Conservation (phyloP, 2,329 filamentous ascomycete genomes). For the Penicillium sp. region DNA sequence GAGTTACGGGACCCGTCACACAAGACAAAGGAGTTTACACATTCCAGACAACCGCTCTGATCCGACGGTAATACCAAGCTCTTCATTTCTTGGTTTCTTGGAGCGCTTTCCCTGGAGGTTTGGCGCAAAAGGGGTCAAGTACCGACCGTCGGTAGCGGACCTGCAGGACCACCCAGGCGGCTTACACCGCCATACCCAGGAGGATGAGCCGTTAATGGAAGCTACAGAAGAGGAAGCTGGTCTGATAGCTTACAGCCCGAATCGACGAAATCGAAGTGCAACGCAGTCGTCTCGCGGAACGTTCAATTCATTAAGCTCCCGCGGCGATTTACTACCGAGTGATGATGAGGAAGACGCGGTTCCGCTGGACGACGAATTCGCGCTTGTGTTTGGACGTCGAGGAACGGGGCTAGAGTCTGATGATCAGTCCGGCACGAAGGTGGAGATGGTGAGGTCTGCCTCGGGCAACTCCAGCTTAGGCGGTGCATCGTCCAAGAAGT, state of each 20-base stretch:
- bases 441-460: constrained; percentile 38
- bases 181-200: constrained; percentile 46
- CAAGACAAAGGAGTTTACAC: constrained; percentile 56
- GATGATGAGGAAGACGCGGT: constrained; percentile 92
- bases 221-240: constrained; percentile 52
- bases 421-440: constrained; percentile 68
- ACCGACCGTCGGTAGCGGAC: constrained; percentile 87
- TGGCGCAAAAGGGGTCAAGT: constrained; percentile 73
- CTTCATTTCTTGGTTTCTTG: constrained; percentile 80
- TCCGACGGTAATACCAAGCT: constrained; percentile 85
- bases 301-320: constrained; percentile 78
- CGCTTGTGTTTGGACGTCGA: constrained; percentile 73
- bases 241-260: constrained; percentile 13
- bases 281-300: constrained; percentile 79
- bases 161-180: constrained; percentile 78
- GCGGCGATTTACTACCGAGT: constrained; percentile 87
- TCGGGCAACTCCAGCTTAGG: constrained; percentile 50
- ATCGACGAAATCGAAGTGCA: constrained; percentile 63
- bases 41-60: constrained; percentile 58
- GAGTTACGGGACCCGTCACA: constrained; percentile 77
- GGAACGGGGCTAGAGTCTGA: constrained; percentile 60
- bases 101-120: constrained; percentile 81
- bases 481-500: constrained; percentile 46
- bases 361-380: constrained; percentile 90
- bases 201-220: constrained; percentile 70